phyloP scores from a whole-genome alignment of 2,329 filamentous ascomycete species.

The Tolypocladium tundrense region DNA sequence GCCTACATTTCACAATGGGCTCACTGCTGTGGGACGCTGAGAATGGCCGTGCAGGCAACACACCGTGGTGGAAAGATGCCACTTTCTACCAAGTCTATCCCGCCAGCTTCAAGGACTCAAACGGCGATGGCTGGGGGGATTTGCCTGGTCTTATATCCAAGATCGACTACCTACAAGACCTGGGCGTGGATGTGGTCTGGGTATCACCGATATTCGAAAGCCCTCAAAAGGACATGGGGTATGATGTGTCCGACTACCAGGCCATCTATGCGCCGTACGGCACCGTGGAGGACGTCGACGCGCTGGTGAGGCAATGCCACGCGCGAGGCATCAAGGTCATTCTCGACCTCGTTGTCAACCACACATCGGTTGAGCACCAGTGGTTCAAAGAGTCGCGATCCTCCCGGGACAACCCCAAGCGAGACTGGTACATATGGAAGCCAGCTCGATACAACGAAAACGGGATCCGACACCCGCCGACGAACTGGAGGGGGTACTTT shows the following conservation, averaged over 20 bases:
- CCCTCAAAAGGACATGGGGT: conserved; percentile 53
- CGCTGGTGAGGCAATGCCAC: conserved; percentile 49
- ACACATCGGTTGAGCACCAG: conserved; percentile 45
- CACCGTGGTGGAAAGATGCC: conserved; percentile 36
- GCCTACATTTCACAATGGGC: conserved; percentile 15
- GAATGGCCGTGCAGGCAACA: conserved; percentile 20
- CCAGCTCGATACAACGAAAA: conserved; percentile 40
- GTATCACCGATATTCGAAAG: conserved; percentile 25
- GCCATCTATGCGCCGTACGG: conserved; percentile 41
- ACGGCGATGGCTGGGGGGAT: conserved; percentile 54
- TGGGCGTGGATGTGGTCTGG: conserved; percentile 56
- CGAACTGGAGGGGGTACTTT: conserved; percentile 42
- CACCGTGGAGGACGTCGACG: conserved; percentile 53
- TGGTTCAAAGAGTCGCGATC: conserved; percentile 49
- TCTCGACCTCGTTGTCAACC: conserved; percentile 65
- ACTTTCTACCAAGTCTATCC: conserved; percentile 46
- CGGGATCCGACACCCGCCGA: conserved; percentile 47
- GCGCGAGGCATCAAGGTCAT: conserved; percentile 54
- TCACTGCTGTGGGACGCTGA: conserved; percentile 19
- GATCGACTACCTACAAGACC: conserved; percentile 51
- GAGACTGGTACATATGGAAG: conserved; percentile 59
- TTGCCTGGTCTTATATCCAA: conserved; percentile 54
- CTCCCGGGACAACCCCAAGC: conserved; percentile 38
- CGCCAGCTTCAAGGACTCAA: conserved; percentile 46
- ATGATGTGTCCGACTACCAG: conserved; percentile 52